These are phyloP conservation scores for Mucor irregularis DNA, from an alignment of 371 early-diverging fungal species.

Conservation along the genomic window DNA sequence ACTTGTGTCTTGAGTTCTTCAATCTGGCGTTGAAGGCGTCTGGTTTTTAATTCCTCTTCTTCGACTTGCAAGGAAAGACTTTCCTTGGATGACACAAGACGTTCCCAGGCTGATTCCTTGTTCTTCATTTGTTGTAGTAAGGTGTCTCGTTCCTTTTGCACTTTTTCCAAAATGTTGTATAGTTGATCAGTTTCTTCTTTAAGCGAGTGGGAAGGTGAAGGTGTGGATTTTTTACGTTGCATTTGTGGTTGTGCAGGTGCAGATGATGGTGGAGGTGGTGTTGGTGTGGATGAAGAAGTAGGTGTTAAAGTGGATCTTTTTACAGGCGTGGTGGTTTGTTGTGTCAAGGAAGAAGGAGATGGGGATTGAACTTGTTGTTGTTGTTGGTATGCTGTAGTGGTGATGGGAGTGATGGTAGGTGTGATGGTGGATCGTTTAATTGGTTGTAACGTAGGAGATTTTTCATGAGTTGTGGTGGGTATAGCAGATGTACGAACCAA, in stretches of 20 bases:
- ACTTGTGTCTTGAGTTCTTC: constrained; percentile 9
- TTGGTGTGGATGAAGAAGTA: neutral
- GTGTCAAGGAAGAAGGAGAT: neutral
- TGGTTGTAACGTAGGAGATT: no score
- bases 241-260: neutral
- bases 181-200: constrained; percentile 18
- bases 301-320: neutral
- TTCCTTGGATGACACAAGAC: constrained; percentile 42
- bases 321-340: neutral
- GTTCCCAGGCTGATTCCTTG: constrained; percentile 47
- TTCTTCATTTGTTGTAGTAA: constrained; percentile 28
- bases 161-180: constrained; percentile 36
- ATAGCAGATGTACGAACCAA: constrained; percentile 3
- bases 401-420: no score
- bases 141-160: constrained; percentile 28
- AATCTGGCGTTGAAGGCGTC: constrained; percentile 12
- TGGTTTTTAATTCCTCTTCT: constrained; percentile 25
- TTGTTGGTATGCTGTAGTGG: no score
- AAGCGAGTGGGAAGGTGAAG: constrained; percentile 4
- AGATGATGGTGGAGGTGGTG: neutral
- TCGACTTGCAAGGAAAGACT: constrained; percentile 38
- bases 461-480: neutral
- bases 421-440: no score
- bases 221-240: constrained; percentile 4
- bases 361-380: no score